Percentiles rank a stretch among this genome's conserved stretches.
These are phyloP conservation scores for Golubevia pallescens DNA, from an alignment of 1,284 basidiomycete genomes.

Conservation along the genomic window DNA sequence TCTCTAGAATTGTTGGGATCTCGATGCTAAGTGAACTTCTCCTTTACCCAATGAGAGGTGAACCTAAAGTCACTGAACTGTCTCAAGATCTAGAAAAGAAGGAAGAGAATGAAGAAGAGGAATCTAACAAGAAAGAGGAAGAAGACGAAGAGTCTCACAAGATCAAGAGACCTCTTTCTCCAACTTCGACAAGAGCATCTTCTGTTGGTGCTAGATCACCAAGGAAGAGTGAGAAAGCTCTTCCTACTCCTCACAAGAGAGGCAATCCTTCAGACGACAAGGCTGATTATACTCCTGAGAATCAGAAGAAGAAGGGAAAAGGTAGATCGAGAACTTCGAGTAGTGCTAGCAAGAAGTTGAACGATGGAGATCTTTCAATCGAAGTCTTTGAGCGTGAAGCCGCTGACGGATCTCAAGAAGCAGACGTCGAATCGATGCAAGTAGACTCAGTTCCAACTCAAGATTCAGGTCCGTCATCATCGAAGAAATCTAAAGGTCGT, in stretches of 20 bases:
- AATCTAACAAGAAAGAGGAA: neutral
- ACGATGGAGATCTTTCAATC: neutral
- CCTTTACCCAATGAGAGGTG: slow-evolving; percentile 13
- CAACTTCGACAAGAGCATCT: neutral
- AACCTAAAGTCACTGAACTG: neutral
- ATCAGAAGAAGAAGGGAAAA: neutral
- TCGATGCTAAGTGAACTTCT: slow-evolving; percentile 28
- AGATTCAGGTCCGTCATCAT: neutral
- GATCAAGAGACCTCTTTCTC: neutral
- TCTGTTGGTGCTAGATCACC: neutral
- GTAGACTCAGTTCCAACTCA: neutral
- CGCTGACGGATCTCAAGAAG: neutral
- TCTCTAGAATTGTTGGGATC: slow-evolving; percentile 32
- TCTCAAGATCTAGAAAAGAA: neutral
- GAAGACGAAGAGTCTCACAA: neutral
- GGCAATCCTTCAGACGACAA: neutral
- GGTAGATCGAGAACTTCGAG: neutral
- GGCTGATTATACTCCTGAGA: neutral
- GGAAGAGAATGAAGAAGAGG: neutral
- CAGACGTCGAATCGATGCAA: neutral
- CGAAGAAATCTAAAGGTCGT: neutral
- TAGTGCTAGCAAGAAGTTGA: neutral
- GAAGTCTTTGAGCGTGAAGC: neutral
- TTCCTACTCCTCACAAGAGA: neutral
- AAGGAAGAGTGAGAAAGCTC: neutral